Base-by-base conservation (phyloP, 768 basidiomycete species). In the Russula emetica region DNA sequence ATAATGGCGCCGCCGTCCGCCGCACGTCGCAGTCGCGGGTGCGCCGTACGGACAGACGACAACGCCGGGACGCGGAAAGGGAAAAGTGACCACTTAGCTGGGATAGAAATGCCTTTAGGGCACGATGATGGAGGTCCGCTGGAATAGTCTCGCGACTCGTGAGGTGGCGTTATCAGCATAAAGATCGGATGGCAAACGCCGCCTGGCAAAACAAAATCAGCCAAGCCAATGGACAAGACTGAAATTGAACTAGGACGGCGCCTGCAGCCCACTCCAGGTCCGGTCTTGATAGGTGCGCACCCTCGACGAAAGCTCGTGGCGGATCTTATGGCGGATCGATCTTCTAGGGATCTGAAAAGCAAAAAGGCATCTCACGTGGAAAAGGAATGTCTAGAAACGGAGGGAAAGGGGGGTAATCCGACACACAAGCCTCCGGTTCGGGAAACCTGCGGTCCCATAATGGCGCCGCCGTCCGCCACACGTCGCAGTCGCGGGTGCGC, bases 11-110 rank as follows among this genome's bases (percentile, higher is more conserved):
- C 9, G n/a, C 7, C 58, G 30, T 40, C 63, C 40, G 30, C 59
- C 54, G n/a, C 54, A 64, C 63, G 49, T 44, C 63, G 63, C 49
- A 50, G 63, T 64, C 63, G 63, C 63, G 52, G 62, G 30, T 42
- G 26, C 63, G 63, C 5, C 58, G 54, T 42, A 24, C 49, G 54
- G 54, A 18, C 63, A 20, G 49, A 60, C 54, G 24, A 22, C 54
- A 36, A 45, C 59, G 13, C 63, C 63, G 42, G 47, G 63, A 56
- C 59, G 54, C 63, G 58, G 53, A 52, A 24, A 18, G 59, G 34
- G 20, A 20, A 14, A 60, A 26, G 36, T n/a, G 49, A 51, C 20
- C 2, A 64, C 63, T 60, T n/a, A 64, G 63, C 63, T 64, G 30
- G 44, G 24, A 56, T 30, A 9, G 22, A 32, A 28, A n/a, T n/a